Base-by-base conservation (phyloP, 352 stramenopile species). In the Globisporangium viniferum region DNA sequence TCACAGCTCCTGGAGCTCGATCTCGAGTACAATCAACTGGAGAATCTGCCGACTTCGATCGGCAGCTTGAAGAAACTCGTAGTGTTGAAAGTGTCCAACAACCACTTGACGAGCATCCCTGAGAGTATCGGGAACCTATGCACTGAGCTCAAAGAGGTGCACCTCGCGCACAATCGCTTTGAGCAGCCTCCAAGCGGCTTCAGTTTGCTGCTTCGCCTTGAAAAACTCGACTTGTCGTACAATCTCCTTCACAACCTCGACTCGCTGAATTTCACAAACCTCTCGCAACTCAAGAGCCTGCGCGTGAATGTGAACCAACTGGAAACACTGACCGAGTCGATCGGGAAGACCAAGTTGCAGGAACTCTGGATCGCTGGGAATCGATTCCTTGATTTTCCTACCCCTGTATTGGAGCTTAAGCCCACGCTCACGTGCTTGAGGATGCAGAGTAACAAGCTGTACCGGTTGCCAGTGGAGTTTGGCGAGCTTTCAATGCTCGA, bases 371-470 rank as follows among this genome's bases (percentile, higher is more conserved):
- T 93, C 41, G 77, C 84, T 10, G 86, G 86, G 5, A 93, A 93
- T 60, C 51, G 66, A 31, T 69, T 93, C n/a, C 59, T 49, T 7
- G 68, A 74, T 18, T 82, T 92, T n/a, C 84, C 84, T 2, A 10
- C 67, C 0, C 68, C 73, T 3, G 70, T 91, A 7, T 62, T 89
- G 22, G 31, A 66, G 9, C 73, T 93, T n/a, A 73, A 78, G 7
- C 35, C 65, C 1, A 80, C 84, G 24, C 67, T 92, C 5, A 64
- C 76, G 53, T 64, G 73, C 0, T 61, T 92, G 9, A 67, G 84
- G 24, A 86, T 93, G 70, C 86, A 92, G 59, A 90, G 77, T 68
- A 92, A 93, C 75, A 84, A 88, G 49, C 71, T 93, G 24, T 76
- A 76, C n/a, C 76, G 77, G 0, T 55, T 93, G 1, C 86, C 86